These are phyloP conservation scores for Sclerotinia nivalis DNA, from an alignment of 2,329 filamentous ascomycete genomes.

Conservation along the genomic window DNA sequence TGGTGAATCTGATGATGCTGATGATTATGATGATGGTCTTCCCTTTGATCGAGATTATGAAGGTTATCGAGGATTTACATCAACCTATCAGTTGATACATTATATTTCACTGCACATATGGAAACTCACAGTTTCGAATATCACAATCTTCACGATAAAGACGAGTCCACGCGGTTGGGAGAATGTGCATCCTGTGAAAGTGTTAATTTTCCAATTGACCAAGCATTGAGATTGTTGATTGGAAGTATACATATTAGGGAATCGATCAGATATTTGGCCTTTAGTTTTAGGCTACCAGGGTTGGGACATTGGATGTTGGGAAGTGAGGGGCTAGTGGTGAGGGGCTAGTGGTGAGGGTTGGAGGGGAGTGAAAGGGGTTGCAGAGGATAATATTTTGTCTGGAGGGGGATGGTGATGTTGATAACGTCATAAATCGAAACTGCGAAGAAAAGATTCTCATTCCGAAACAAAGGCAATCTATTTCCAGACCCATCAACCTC, in stretches of 20 bases:
- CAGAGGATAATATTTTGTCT: neutral
- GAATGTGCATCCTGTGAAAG: neutral
- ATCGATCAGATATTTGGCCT: neutral
- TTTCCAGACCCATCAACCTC: neutral
- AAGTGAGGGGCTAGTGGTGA: fast-evolving
- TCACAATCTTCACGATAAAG: neutral
- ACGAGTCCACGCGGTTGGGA: fast-evolving
- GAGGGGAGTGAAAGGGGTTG: neutral
- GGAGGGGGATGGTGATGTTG: neutral
- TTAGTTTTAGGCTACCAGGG: neutral
- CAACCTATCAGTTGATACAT: neutral
- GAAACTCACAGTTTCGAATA: neutral
- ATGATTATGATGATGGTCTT: neutral
- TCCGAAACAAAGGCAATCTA: neutral
- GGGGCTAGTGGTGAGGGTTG: too few relatives aligned
- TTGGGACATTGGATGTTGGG: neutral
- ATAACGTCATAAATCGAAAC: neutral
- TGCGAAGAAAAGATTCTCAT: neutral
- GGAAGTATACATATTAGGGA: neutral
- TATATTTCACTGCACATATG: neutral
- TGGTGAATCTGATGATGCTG: neutral
- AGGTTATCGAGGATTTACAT: neutral
- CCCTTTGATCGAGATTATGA: neutral
- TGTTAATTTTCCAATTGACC: neutral
- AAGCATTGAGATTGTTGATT: neutral